Evolutionary conservation across 169 alveolate species (phyloP).

Genomic region (Eimeria tenella): DNA sequence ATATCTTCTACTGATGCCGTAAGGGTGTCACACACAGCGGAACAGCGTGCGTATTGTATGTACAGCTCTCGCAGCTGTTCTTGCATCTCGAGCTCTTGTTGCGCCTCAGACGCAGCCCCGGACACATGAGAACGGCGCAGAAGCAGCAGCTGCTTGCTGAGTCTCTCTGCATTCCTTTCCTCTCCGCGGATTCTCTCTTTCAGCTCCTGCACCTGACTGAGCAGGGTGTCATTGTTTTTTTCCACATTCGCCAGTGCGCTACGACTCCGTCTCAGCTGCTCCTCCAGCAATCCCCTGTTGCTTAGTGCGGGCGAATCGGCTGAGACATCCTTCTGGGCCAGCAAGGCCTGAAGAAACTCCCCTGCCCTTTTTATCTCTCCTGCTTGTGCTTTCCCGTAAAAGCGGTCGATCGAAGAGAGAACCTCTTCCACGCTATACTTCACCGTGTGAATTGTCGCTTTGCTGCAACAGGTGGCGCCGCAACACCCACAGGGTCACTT

Average conservation of each 20-base stretch:
- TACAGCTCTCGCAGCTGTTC: constrained; percentile 66
- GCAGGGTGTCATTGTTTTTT: constrained; percentile 42
- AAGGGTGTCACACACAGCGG: constrained; percentile 61
- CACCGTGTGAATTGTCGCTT: constrained; percentile 14
- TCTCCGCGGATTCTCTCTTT: background rate
- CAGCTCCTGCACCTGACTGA: constrained; percentile 47
- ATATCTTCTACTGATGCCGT: constrained; percentile 54
- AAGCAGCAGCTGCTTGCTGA: constrained; percentile 54
- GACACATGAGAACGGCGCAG: constrained; percentile 39
- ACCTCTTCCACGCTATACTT: background rate
- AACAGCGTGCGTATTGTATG: constrained; percentile 57
- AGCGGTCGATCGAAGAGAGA: background rate
- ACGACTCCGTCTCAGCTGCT: constrained; percentile 25
- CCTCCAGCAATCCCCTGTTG: constrained; percentile 50
- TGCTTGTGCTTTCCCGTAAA: constrained; percentile 46
- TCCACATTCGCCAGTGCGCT: constrained; percentile 7
- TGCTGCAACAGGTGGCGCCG: constrained; percentile 20
- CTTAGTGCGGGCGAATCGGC: background rate
- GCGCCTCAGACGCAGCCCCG: constrained; percentile 1
- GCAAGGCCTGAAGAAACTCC: background rate
- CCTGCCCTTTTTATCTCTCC: background rate
- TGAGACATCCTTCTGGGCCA: background rate
- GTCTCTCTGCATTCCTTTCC: constrained; percentile 50
- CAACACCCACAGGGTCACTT: constrained; percentile 14
- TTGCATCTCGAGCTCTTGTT: constrained; percentile 52